Evolutionary conservation across 805 yeast genomes (phyloP), one percentile per base, ranked within the genome.

Genomic region (Metschnikowia aberdeeniae): DNA sequence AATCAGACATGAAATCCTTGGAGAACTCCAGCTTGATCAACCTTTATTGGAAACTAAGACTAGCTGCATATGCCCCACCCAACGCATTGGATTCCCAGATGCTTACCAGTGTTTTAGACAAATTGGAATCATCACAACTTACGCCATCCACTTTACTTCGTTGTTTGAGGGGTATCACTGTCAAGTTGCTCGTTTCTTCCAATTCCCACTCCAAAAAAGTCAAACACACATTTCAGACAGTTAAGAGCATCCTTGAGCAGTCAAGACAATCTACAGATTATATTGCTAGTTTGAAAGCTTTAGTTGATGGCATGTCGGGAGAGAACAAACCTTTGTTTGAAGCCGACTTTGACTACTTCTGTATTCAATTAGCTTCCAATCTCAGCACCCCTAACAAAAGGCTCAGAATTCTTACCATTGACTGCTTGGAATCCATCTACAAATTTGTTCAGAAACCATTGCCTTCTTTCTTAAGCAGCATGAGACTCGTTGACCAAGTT

Each of bases 401-500:
- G 14, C 40, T 37, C 14, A 37, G 40, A 20, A 28, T 14, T 7
- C 24, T 10, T 17, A 67, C 90, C 1, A 64, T 83, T n/a, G 64
- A 72, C n/a, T 58, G 81, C 30, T 54, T 84, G 5, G 59, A 62
- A 3, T 56, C 64, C 0, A 52, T 73, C 10, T 42, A 61, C 28
- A 55, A 58, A 5, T 44, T 51, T 5, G 42, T 47, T 13, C 50
- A 28, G 9, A 28, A 45, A 11, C 66, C 65, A 8, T 58, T 68
- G 12, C 72, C 79, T 2, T 59, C 60, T 2, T 53, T 76, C 12
- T 51, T 83, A n/a, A 64, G 71, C 27, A 79, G 76, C 73, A 49
- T 53, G 26, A 41, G 48, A 6, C 22, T 51, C 34, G 77, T 90
- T 39, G 97, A 89, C 60, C 79, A 81, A 46, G 75, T 84, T 6